Percentiles rank a stretch among this genome's conserved stretches.
These are phyloP conservation scores for Fagus sylvatica DNA, from an alignment of 306 rosid genomes.

Conservation along the genomic window DNA sequence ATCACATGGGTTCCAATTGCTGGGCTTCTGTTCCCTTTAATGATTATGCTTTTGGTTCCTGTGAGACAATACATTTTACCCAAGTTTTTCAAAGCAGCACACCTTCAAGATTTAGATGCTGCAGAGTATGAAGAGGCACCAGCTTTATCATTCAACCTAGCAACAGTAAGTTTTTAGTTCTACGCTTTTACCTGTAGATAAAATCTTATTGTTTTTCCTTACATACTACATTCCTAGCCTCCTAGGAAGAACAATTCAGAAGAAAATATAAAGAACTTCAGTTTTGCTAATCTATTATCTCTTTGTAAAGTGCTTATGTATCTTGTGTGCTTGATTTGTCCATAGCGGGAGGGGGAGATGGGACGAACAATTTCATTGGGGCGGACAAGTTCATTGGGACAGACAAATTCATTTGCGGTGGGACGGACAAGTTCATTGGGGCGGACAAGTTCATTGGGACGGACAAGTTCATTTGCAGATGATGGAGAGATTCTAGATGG, in stretches of 20 bases:
- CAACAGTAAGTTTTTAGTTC: constrained; percentile 40
- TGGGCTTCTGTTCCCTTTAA: constrained; percentile 74
- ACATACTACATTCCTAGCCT: background rate
- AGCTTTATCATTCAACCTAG: constrained; percentile 47
- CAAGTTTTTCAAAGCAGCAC: constrained; percentile 67
- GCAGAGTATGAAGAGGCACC: constrained; percentile 74
- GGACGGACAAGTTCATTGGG: constrained; percentile 46
- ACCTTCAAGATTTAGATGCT: constrained; percentile 82
- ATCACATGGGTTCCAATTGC: constrained; percentile 79
- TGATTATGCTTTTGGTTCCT: constrained; percentile 91
- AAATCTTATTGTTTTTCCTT: background rate
- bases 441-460: constrained; percentile 53
- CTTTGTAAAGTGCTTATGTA: background rate
- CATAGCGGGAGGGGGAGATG: constrained; percentile 49
- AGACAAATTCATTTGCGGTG: constrained; percentile 48
- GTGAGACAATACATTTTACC: constrained; percentile 82
- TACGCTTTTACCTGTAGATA: background rate
- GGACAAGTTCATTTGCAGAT: constrained; percentile 53
- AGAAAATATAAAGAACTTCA: background rate
- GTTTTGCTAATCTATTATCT: background rate
- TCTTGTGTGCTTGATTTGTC: constrained; percentile 1
- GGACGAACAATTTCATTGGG: constrained; percentile 49
- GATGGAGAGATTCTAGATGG: constrained; percentile 67
- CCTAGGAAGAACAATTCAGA: background rate
- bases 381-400: constrained; percentile 49